Evolutionary conservation across 768 basidiomycete species (phyloP).

Genomic region (Mycena vulgaris): DNA sequence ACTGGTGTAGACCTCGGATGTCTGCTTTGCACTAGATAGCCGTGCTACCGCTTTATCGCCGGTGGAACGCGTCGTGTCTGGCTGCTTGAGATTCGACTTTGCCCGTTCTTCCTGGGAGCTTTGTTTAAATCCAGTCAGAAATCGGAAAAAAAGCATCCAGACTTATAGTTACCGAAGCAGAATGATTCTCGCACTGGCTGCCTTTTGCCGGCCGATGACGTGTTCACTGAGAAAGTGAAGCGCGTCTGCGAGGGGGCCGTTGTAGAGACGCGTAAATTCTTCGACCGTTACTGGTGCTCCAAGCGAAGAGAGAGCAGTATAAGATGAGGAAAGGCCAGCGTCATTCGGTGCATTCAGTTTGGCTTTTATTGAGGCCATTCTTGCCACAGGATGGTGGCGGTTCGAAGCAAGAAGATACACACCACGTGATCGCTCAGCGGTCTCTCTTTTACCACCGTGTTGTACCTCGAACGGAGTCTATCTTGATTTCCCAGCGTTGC

Average conservation of each 20-base stretch:
- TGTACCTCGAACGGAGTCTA: neutral
- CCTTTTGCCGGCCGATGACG: conserved; percentile 29
- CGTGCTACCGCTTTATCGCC: conserved; percentile 33
- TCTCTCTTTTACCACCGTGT: too few species aligned
- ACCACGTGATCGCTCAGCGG: conserved; percentile 18
- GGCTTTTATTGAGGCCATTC: neutral
- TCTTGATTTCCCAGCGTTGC: neutral
- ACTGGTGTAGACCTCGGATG: conserved; percentile 15
- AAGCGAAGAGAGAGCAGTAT: conserved; percentile 26
- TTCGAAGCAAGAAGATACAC: neutral
- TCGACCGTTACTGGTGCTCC: conserved; percentile 37
- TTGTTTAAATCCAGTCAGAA: neutral
- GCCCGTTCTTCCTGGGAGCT: conserved; percentile 19
- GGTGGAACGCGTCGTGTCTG: conserved; percentile 29
- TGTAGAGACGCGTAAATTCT: conserved; percentile 33
- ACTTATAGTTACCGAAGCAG: conserved; percentile 6
- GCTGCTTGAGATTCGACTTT: conserved; percentile 32
- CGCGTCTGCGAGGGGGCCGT: conserved; percentile 32
- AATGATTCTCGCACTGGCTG: conserved; percentile 17
- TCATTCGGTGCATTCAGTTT: neutral
- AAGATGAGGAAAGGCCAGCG: neutral
- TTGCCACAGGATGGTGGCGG: neutral
- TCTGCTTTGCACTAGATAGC: conserved; percentile 25
- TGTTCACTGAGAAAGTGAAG: conserved; percentile 37
- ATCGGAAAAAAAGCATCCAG: neutral